Evolutionary conservation across 2,329 filamentous ascomycete species (phyloP), one percentile per base, ranked within the genome.

Genomic region (Metarhizium rileyi): DNA sequence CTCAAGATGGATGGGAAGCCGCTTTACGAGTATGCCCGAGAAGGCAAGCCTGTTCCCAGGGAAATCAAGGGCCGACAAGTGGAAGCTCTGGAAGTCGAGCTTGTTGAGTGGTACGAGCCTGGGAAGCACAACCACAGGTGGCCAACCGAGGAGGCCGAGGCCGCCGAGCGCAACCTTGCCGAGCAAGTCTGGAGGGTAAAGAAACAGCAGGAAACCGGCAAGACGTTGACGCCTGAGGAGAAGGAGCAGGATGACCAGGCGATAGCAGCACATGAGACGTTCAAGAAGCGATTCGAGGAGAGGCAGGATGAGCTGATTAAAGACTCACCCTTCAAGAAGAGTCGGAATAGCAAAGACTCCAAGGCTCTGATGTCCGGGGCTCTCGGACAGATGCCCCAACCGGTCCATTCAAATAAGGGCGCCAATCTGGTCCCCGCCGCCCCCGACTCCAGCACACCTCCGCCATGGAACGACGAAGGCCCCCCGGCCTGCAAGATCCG

Each of bases 1-100:
- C 74, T 97, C 53, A 90, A 91, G 66, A 88, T 96, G 66, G 81
- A 96, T 57, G 93, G 93, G 2, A 96, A 96, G 73, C 86, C 88
- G 30, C 75, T 96, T 45, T 98, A 98, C 65, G 90, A 98, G 69
- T 97, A 97, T 67, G 93, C 93, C 20, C 78, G 93, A 45, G 88
- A 90, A 64, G 93, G 93, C 16, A 89, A 86, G 61, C 81, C 87
- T 33, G 84, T 95, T 16, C 93, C 93, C 0, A 75, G 85, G 50
- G 86, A 95, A 64, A 93, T 98, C 52, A 76, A 90, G 63, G 81
- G 86, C 48, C 74, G 91, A 50, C 79, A 86, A 2, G 87, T 97
- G 36, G 82, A 88, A 47, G 87, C 95, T 0, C 68, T 77, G 44
- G 79, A 90, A 35, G 67, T 96, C 57, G 87, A 94, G 64, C 67